Conservation (phyloP, 768 basidiomycete species). For the Xerocomus spinulosus region DNA sequence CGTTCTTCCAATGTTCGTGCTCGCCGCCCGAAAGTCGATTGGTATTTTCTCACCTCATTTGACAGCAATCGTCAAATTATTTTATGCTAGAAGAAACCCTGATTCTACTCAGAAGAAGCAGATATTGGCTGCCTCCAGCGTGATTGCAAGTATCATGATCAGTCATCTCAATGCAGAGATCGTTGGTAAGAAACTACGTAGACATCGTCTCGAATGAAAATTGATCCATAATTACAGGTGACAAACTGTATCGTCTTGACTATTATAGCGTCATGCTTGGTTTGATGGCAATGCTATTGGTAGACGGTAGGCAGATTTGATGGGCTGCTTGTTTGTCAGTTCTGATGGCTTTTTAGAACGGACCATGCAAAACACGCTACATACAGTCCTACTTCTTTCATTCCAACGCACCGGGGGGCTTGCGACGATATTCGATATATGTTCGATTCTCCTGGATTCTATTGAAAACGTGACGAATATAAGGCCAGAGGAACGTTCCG, state of each 20-base stretch:
- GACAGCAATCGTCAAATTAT: conserved; percentile 80
- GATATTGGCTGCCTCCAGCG: conserved; percentile 61
- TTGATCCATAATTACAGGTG: conserved; percentile 26
- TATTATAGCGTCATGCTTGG: conserved; percentile 55
- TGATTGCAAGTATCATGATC: conserved; percentile 69
- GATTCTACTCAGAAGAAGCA: conserved; percentile 75
- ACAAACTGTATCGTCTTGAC: conserved; percentile 41
- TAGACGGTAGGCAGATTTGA: conserved; percentile 45
- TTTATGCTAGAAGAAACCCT: conserved; percentile 73
- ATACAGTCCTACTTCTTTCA: conserved; percentile 75
- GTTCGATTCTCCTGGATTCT: conserved; percentile 48
- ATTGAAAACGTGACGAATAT: conserved; percentile 51
- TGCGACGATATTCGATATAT: conserved; percentile 58
- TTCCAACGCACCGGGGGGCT: conserved; percentile 73
- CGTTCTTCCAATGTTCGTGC: conserved; percentile 79
- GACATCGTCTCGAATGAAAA: conserved; percentile 10
- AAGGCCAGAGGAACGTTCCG: conserved; percentile 53
- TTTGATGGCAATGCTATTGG: conserved; percentile 45
- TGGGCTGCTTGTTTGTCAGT: neutral
- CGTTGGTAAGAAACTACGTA: conserved; percentile 42
- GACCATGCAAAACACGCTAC: conserved; percentile 63
- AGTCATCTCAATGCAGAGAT: conserved; percentile 56
- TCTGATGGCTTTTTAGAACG: conserved; percentile 51
- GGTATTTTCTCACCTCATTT: conserved; percentile 9
- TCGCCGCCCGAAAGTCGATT: neutral